Evolutionary conservation across 495 filamentous ascomycete genomes (phyloP).

Genomic region (Usnea hakonensis): DNA sequence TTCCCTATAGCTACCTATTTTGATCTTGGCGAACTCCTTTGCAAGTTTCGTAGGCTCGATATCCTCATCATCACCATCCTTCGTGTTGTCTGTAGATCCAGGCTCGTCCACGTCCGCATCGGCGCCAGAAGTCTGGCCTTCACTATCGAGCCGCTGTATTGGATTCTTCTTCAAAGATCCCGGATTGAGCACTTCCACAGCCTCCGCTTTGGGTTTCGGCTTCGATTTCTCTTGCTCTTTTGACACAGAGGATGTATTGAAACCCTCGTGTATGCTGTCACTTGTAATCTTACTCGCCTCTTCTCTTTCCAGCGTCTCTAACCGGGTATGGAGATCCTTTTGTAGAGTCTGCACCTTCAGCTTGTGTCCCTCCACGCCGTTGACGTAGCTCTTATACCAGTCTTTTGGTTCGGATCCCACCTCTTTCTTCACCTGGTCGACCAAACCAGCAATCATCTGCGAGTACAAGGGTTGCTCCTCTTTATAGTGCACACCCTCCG

Average conservation of each 20-base stretch:
- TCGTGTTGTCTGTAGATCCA: constrained; percentile 37
- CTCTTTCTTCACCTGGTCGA: constrained; percentile 90
- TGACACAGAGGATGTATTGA: constrained; percentile 70
- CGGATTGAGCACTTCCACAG: constrained; percentile 80
- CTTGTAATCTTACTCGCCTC: constrained; percentile 89
- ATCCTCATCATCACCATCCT: constrained; percentile 60
- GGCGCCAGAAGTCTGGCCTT: constrained; percentile 46
- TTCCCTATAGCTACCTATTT: constrained; percentile 61
- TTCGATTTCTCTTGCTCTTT: constrained; percentile 45
- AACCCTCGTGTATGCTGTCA: constrained; percentile 84
- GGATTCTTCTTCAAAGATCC: constrained; percentile 33
- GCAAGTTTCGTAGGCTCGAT: constrained; percentile 69
- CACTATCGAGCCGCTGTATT: constrained; percentile 29
- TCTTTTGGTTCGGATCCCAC: constrained; percentile 61
- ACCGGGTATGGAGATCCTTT: constrained; percentile 58
- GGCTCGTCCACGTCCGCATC: constrained; percentile 53
- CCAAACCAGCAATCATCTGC: constrained; percentile 86
- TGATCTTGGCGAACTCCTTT: constrained; percentile 71
- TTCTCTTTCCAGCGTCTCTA: constrained; percentile 78
- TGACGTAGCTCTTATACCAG: constrained; percentile 62
- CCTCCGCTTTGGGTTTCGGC: constrained; percentile 29
- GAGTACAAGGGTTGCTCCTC: constrained; percentile 79
- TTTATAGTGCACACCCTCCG: constrained; percentile 69
- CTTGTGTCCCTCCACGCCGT: constrained; percentile 67
- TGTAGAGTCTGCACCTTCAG: constrained; percentile 72